phyloP scores from a whole-genome alignment of 2,329 filamentous ascomycete genomes.

The Colletotrichum australisinense region DNA sequence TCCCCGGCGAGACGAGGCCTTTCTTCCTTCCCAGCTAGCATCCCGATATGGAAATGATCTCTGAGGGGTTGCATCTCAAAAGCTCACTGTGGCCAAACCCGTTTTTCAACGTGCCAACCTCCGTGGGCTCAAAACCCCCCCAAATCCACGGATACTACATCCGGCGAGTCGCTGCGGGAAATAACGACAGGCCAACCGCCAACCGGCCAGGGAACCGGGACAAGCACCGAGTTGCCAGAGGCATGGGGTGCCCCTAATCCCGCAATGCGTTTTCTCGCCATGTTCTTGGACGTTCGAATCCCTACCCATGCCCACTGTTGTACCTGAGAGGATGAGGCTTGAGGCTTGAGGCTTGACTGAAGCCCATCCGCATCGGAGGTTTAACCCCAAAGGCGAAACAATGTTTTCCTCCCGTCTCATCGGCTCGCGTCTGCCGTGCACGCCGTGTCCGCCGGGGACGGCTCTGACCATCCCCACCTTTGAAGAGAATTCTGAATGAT shows the following conservation, averaged over 20 bases:
- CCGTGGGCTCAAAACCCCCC: background rate
- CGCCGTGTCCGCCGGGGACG: conserved; percentile 4
- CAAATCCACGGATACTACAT: conserved; percentile 1
- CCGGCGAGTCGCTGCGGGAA: conserved; percentile 2
- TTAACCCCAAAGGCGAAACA: conserved; percentile 24
- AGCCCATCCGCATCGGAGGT: conserved; percentile 19
- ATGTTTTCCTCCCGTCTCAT: conserved; percentile 26
- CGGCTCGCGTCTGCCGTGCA: conserved; percentile 22
- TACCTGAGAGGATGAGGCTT: background rate
- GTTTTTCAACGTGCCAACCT: conserved; percentile 7
- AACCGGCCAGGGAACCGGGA: background rate
- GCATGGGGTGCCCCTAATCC: background rate
- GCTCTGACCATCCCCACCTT: background rate
- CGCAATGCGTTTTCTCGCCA: background rate
- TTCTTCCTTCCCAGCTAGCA: background rate
- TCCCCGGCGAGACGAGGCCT: conserved; percentile 14
- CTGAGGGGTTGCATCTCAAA: conserved; percentile 8
- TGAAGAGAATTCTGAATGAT: background rate
- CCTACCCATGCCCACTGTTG: conserved; percentile 6
- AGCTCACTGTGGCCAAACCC: conserved; percentile 1
- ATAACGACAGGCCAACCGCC: background rate
- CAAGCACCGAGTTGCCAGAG: background rate
- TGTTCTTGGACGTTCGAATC: background rate
- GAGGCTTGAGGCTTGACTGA: background rate
- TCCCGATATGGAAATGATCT: conserved; percentile 27